Base-by-base conservation (phyloP, 441 rosid species). In the Omphalea diandra region DNA sequence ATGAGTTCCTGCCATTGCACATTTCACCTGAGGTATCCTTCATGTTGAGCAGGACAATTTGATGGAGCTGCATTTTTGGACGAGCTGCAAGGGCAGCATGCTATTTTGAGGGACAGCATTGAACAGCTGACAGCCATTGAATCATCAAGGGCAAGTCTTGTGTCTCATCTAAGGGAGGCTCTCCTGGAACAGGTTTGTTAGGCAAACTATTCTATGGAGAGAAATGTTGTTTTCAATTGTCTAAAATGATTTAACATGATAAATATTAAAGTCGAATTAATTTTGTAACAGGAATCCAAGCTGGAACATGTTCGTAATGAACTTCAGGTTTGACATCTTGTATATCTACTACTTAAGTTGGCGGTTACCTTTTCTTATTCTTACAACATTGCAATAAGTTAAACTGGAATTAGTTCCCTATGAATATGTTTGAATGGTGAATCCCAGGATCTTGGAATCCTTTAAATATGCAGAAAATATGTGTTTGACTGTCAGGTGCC, bases 141-240 rank as follows among this genome's bases (percentile, higher is more conserved):
- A 82, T 83, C 90, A 65, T 80, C 90, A 24, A 85, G 90, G 84
- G 83, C 79, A 69, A 86, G 75, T 79, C 98, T 95, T 18, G 84
- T 95, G 73, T 79, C 88, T 70, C 77, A 78, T 69, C 80, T 95
- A 73, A 88, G 83, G 74, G 97, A 92, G 60, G 95, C 92, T 76
- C 86, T 95, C 63, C 91, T 81, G 67, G 99, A 93, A 78, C 92
- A 95, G 98, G 99, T 95, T 80, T 32, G 67, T 69, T 64, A 36
- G 63, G 67, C 40, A 32, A 65, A 72, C 67, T 77, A 31, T 41
- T 50, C 55, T 15, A 8, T 18, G 20, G 68, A 60, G 31, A 46
- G 22, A 55, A 41, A 9, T 36, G 57, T 38, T 65, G 26, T 69
- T 50, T 46, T 9, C 17, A 31, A 20, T 68, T 60, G 14, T 71